phyloP scores from a whole-genome alignment of 352 stramenopile species.

The Phytophthora pseudosyringae region DNA sequence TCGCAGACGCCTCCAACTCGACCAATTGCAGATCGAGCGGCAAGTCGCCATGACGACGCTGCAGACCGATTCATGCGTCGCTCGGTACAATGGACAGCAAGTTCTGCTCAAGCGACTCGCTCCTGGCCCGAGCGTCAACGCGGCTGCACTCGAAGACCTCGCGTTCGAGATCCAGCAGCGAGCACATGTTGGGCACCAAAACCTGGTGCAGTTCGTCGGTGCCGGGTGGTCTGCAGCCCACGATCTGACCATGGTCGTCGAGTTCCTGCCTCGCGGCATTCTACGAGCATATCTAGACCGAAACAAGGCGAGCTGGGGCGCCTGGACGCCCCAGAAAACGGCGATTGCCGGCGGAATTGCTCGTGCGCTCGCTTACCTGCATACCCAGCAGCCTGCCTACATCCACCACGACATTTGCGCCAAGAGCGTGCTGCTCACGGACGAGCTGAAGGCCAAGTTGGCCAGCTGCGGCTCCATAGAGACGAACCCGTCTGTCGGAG shows the following conservation, averaged over 20 bases:
- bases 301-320: constrained; percentile 1
- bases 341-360: constrained; percentile 31
- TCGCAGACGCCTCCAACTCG: constrained; percentile 18
- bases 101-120: constrained; percentile 26
- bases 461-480: constrained; percentile 23
- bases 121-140: constrained; percentile 10
- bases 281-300: constrained; percentile 22
- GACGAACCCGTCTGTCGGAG: constrained; percentile 2
- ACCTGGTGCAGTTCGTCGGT: constrained; percentile 66
- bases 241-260: constrained; percentile 22
- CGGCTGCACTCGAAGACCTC: constrained; percentile 36
- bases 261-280: constrained; percentile 27
- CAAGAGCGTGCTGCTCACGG: constrained; percentile 32
- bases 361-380: constrained; percentile 36
- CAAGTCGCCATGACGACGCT: constrained; percentile 37
- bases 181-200: constrained; percentile 47
- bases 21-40: constrained; percentile 21
- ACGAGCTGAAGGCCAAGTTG: constrained; percentile 27
- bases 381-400: constrained; percentile 20
- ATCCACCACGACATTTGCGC: constrained; percentile 22
- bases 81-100: constrained; percentile 17
- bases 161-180: constrained; percentile 51
- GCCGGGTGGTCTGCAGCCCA: constrained; percentile 47
- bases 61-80: constrained; percentile 31
- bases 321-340: constrained; percentile 35